Base-by-base conservation (phyloP, 139 green algal genomes). In the Astrephomene gubernaculifera region DNA sequence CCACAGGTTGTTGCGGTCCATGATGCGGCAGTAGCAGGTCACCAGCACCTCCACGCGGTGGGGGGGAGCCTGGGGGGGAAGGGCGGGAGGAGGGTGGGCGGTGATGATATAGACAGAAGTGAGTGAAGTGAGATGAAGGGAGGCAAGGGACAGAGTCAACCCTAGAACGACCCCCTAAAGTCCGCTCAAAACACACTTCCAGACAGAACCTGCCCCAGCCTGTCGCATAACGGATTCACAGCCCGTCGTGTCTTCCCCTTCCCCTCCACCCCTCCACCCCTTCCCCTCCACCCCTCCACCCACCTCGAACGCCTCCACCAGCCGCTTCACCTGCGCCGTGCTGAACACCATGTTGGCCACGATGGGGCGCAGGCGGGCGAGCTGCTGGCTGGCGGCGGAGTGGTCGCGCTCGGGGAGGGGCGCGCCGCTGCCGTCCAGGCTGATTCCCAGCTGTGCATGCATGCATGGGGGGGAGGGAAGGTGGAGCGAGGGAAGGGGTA, bases 21-120 rank as follows among this genome's bases (percentile, higher is more conserved):
- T 35, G 44, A 93, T 86, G 36, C 87, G 79, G 36, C 78, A 60
- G 80, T 87, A 95, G 36, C 87, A 73, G 35, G 87, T 74, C n/a
- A 95, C 87, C 10, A 87, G 73, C 31, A 91, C 90, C 84, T 95
- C 92, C 41, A 95, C 90, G 14, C 89, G 83, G 65, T 93, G 87
- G 4, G 87, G 87, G 3, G 72, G 35, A 17, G 85, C 79, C 88
- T 92, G 85, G n/a, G 41, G n/a, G 68, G 10, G 41, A 24, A 14
- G 36, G 39, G 5, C n/a, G n/a, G n/a, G n/a, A n/a, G n/a, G n/a
- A n/a, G n/a, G n/a, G n/a, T n/a, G n/a, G n/a, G n/a, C n/a, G n/a
- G n/a, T n/a, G n/a, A n/a, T n/a, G n/a, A n/a, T n/a, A n/a, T n/a
- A n/a, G n/a, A n/a, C n/a, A n/a, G n/a, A n/a, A n/a, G n/a, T n/a